phyloP scores from a whole-genome alignment of 2,329 filamentous ascomycete species.

The Lasiodiplodia gonubiensis region DNA sequence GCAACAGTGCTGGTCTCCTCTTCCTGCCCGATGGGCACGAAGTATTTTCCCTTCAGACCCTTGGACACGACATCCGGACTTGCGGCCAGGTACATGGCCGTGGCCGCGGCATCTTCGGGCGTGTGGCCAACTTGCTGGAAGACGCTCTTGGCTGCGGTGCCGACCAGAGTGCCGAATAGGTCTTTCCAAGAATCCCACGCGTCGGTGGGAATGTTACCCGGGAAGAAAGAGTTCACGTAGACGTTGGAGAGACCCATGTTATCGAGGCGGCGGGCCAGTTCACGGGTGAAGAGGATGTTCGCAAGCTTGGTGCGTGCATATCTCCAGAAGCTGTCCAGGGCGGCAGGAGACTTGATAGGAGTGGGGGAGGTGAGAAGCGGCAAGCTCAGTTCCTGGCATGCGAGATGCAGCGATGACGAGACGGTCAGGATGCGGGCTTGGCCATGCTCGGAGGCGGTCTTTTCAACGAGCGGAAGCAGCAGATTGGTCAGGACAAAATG shows the following conservation, averaged over 20 bases:
- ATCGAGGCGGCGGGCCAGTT: slow-evolving; percentile 37
- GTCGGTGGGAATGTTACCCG: slow-evolving; percentile 43
- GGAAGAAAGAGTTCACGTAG: slow-evolving; percentile 42
- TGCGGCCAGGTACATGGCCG: slow-evolving; percentile 40
- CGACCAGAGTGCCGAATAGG: slow-evolving; percentile 36
- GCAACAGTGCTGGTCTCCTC: slow-evolving; percentile 36
- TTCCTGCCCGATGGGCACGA: slow-evolving; percentile 45
- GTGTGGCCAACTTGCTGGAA: slow-evolving; percentile 37
- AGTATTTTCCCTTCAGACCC: slow-evolving; percentile 43
- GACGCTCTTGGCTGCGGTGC: slow-evolving; percentile 33
- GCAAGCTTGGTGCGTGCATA: slow-evolving; percentile 44
- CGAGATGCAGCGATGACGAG: slow-evolving; percentile 38
- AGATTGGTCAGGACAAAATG: slow-evolving; percentile 33
- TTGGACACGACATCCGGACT: slow-evolving; percentile 34
- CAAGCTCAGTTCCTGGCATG: slow-evolving; percentile 38
- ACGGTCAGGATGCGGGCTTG: slow-evolving; percentile 32
- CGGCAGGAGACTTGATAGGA: slow-evolving; percentile 32
- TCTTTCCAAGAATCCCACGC: slow-evolving; percentile 40
- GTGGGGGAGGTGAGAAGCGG: slow-evolving; percentile 35
- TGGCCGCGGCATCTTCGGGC: slow-evolving; percentile 39
- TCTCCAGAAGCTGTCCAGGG: slow-evolving; percentile 38
- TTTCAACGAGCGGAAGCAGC: slow-evolving; percentile 29
- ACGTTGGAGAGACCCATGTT: slow-evolving; percentile 35
- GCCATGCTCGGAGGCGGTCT: slow-evolving; percentile 23
- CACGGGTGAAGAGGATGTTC: slow-evolving; percentile 42